Evolutionary conservation across 345 rosid genomes (phyloP).

Genomic region (Eucalyptus curtisii): DNA sequence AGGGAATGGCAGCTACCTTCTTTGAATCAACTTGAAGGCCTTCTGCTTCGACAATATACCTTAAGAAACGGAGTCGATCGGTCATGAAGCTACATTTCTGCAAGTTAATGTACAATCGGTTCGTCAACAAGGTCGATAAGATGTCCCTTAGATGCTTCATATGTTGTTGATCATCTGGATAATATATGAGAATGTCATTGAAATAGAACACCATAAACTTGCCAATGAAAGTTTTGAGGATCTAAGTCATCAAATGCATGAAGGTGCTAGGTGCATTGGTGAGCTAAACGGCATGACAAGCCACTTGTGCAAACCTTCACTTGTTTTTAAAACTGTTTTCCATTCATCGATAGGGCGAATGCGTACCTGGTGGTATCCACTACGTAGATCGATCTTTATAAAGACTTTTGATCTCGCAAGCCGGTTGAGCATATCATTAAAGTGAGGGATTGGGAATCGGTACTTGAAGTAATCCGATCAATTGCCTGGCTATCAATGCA

Average conservation of each 20-base stretch:
- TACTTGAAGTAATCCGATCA: not conserved
- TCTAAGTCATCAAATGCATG: not conserved
- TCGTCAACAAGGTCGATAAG: not conserved
- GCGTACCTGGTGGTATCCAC: not conserved
- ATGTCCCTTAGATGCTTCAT: not conserved
- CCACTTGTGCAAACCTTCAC: not conserved
- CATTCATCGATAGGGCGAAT: not conserved
- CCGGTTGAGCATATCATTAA: not conserved
- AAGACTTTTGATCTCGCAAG: not conserved
- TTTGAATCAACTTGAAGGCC: not conserved
- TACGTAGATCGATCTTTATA: not conserved
- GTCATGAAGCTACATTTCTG: not conserved
- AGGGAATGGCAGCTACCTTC: fast-evolving
- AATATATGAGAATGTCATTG: not conserved
- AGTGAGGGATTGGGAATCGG: not conserved
- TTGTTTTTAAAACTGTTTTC: not conserved
- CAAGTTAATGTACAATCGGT: not conserved
- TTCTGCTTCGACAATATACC: not conserved
- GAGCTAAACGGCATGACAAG: not conserved
- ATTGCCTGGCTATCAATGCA: not conserved
- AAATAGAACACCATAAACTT: not conserved
- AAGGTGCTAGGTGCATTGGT: not conserved
- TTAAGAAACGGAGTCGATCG: not conserved
- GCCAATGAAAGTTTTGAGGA: not conserved
- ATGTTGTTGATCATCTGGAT: not conserved